Evolutionary conservation across 257 asterid genomes (phyloP).

Genomic region (Paraleonurus japonicus): DNA sequence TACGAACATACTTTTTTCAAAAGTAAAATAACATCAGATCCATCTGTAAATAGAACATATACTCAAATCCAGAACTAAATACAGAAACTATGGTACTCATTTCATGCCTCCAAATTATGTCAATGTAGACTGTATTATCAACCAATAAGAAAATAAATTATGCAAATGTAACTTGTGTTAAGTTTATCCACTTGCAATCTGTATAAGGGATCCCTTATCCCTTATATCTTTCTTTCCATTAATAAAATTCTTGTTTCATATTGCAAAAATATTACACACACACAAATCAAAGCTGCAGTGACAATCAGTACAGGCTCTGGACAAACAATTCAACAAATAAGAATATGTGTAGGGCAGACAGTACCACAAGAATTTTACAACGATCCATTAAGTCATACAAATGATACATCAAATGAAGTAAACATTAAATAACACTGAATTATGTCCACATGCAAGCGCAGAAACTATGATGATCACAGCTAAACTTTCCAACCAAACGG

Average conservation of each 20-base stretch:
- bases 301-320: neutral
- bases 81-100: neutral
- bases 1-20: too few relatives aligned
- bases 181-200: neutral
- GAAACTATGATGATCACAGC: neutral
- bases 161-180: neutral
- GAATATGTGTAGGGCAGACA: neutral
- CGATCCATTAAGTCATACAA: neutral
- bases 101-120: neutral
- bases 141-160: neutral
- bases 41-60: neutral
- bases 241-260: neutral
- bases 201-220: neutral
- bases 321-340: neutral
- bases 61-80: neutral
- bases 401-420: neutral
- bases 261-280: neutral
- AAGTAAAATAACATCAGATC: neutral
- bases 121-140: neutral
- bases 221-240: neutral
- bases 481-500: neutral
- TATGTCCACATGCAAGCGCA: neutral
- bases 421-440: neutral
- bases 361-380: neutral
- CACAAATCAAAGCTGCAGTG: neutral